Evolutionary conservation across 208 protist species (phyloP).

Genomic region (Crithidia sp.): DNA sequence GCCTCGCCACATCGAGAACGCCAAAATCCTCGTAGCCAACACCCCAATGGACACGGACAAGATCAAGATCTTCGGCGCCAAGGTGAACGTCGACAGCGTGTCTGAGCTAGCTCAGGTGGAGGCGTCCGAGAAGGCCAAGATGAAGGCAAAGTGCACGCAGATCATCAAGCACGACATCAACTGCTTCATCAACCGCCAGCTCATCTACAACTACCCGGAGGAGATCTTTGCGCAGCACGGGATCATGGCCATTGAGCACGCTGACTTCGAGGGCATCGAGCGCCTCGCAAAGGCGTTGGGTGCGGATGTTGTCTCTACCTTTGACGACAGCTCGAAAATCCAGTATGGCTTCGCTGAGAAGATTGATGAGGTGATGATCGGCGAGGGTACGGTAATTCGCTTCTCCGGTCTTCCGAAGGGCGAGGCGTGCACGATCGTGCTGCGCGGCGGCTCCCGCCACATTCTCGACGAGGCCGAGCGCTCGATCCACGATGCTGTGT

Average conservation of each 20-base stretch:
- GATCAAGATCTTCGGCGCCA: constrained; percentile 98
- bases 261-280: constrained; percentile 99
- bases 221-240: constrained; percentile 97
- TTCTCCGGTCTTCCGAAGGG: constrained; percentile 96
- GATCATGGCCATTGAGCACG: constrained; percentile 99
- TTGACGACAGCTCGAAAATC: constrained; percentile 97
- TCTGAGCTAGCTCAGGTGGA: constrained; percentile 98
- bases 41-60: constrained; percentile 99
- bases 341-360: constrained; percentile 95
- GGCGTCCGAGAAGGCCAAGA: constrained; percentile 97
- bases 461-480: constrained; percentile 99
- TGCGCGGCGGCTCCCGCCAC: constrained; percentile 98
- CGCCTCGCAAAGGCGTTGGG: constrained; percentile 95
- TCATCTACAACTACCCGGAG: constrained; percentile 99
- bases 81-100: constrained; percentile 95
- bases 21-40: constrained; percentile 99
- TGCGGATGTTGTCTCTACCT: constrained; percentile 99
- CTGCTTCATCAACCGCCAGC: constrained; percentile 99
- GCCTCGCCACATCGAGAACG: constrained; percentile 96
- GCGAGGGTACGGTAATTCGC: constrained; percentile 98
- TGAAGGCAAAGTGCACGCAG: constrained; percentile 96
- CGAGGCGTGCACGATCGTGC: constrained; percentile 99
- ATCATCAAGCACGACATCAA: constrained; percentile 97
- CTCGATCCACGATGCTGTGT: constrained; percentile 99
- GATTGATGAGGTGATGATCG: constrained; percentile 99